Base-by-base conservation (phyloP, 192 early-diverging fungal species). In the Coemansia sp. region DNA sequence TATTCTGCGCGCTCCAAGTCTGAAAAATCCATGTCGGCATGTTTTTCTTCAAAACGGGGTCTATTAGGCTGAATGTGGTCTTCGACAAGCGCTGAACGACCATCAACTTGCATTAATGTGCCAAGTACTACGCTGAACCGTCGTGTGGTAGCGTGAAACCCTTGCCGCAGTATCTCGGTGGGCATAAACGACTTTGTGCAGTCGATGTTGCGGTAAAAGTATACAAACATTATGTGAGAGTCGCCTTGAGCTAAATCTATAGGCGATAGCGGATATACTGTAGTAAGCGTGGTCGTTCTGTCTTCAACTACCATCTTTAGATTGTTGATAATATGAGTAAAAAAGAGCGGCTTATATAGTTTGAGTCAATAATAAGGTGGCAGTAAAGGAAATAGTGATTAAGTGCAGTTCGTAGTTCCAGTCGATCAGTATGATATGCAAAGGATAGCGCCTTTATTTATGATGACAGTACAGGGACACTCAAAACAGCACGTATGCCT, bases 161-260 rank as follows among this genome's bases (percentile, higher is more conserved):
- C 67, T 16, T 50, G 44, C 1, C 56, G 44, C 8, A 68, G 67
- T n/a, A 42, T 9, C 7, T 39, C 59, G 6, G 59, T 68, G 10
- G 67, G 59, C 67, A 68, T 68, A 61, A 68, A 68, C 4, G 45
- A 19, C 27, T 27, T 41, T 11, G 19, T 35, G 16, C 34, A 4
- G 4, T 61, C 42, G 61, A n/a, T 33, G 35, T 68, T 68, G 42
- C 24, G 42, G 44, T 61, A 68, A 62, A 68, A 68, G 59, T 68
- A 68, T 19, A 68, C 67, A 68, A 68, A 68, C 59, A 68, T 68
- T 19, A 68, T 68, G 45, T 68, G 59, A n/a, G 67, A 68, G 57
- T 68, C 45, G 4, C 67, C 67, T 16, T 68, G 67, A 14, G 67
- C 67, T 24, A 50, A 3, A 21, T 68, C 67, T 14, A 68, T 68